Evolutionary conservation across 306 rosid species (phyloP), one percentile per base, ranked within the genome.

Genomic region (Casuarina equisetifolia): DNA sequence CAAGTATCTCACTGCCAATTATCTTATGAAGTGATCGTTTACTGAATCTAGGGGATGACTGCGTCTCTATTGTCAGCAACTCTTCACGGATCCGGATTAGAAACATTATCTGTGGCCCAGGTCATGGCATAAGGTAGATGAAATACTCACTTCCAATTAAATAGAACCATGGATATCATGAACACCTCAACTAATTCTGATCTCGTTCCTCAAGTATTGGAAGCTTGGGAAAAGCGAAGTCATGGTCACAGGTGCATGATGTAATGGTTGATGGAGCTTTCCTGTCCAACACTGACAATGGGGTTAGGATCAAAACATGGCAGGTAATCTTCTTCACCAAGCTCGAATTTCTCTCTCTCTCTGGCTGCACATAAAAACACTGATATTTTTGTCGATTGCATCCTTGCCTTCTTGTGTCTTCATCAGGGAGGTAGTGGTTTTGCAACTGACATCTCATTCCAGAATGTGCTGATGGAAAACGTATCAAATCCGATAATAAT

Each of bases 231-330:
- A 92, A 94, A 82, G 73, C 84, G 51, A 70, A 84, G n/a, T 70
- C 83, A 19, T 79, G 91, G 92, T 90, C 91, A 52, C 87, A 80
- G 83, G 91, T 92, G 73, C 83, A 54, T 19, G 66, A 92, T 46
- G 84, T 94, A 67, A n/a, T 42, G 68, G 91, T 94, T 17, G 87
- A 91, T 73, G 90, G 90, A 80, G 96, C 88, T 81, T 81, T 79
- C 59, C 81, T 94, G 55, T 81, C 72, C 51, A 89, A 92, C 82
- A 92, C 95, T 43, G 77, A 87, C 42, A 94, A 92, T 80, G 98
- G 97, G 55, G 75, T 87, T 78, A 92, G 98, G 86, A 91, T 94
- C 88, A 94, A 94, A 86, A 92, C 98, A 74, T 95, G 98, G 98
- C 98, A 95, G 95, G 98, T 89, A 76, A 81, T 43, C 74, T 51